Percentiles rank a stretch among this genome's conserved stretches.
phyloP scores from a whole-genome alignment of 495 filamentous ascomycete genomes.

The Bryoglossum gracile region DNA sequence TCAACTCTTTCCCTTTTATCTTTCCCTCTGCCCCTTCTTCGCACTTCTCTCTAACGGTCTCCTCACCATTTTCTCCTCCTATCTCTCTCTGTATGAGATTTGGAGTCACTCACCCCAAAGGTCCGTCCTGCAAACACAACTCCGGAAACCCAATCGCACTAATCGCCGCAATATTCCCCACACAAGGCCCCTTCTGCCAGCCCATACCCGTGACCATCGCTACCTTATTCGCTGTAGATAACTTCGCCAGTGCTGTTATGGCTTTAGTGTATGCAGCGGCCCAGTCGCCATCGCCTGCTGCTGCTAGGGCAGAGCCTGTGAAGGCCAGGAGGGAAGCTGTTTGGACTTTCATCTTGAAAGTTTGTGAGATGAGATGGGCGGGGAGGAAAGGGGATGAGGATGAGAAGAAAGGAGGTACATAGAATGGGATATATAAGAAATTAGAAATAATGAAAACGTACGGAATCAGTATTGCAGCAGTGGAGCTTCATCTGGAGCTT shows the following conservation, averaged over 20 bases:
- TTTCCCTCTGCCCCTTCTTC: not conserved
- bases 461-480: too few species aligned
- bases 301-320: slow-evolving; percentile 11
- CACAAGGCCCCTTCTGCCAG: slow-evolving; percentile 59
- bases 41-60: not conserved
- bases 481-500: too few species aligned
- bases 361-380: too few species aligned
- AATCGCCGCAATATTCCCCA: slow-evolving; percentile 53
- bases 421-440: not conserved
- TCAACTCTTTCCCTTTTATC: too few species aligned
- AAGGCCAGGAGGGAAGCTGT: slow-evolving; percentile 9
- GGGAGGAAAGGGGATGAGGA: not conserved
- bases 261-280: slow-evolving; percentile 50
- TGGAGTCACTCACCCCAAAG: slow-evolving; percentile 43
- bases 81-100: slow-evolving; percentile 2
- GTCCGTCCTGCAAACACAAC: slow-evolving; percentile 53
- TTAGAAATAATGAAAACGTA: too few species aligned
- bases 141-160: slow-evolving; percentile 48
- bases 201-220: slow-evolving; percentile 55
- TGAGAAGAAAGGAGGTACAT: not conserved
- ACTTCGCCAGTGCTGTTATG: slow-evolving; percentile 41
- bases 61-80: not conserved
- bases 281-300: slow-evolving; percentile 35
- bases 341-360: slow-evolving; percentile 9
- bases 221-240: slow-evolving; percentile 53